These are phyloP conservation scores for Amylocarpus encephaloides DNA, from an alignment of 2,329 filamentous ascomycete genomes.

Conservation along the genomic window DNA sequence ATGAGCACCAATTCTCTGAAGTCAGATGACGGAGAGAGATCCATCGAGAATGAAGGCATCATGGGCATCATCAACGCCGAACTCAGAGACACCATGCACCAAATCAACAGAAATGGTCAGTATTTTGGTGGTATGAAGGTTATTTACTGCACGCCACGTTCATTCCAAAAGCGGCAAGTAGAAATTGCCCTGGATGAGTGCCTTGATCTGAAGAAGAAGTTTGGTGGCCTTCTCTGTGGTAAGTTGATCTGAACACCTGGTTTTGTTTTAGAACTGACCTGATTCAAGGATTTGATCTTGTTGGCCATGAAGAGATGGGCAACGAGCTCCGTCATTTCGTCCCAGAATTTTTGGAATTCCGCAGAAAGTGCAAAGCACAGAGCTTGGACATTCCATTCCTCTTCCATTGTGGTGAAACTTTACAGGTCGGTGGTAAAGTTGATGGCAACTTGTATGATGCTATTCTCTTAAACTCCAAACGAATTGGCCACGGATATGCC, in stretches of 20 bases:
- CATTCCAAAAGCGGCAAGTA: conserved; percentile 45
- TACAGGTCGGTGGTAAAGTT: conserved; percentile 56
- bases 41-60: conserved; percentile 51
- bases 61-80: conserved; percentile 54
- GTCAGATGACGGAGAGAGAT: conserved; percentile 45
- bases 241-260: conserved; percentile 25
- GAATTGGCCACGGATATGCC: conserved; percentile 70
- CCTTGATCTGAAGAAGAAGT: conserved; percentile 50
- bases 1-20: conserved; percentile 57
- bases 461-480: conserved; percentile 56
- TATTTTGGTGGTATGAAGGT: conserved; percentile 62
- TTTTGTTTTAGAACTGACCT: conserved; percentile 8
- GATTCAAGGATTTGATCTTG: conserved; percentile 57
- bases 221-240: conserved; percentile 58
- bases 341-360: conserved; percentile 50
- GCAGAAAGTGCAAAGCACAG: conserved; percentile 41
- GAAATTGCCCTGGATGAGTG: conserved; percentile 52
- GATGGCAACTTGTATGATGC: conserved; percentile 67
- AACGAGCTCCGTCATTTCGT: conserved; percentile 55
- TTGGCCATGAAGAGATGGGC: conserved; percentile 58
- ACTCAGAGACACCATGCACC: conserved; percentile 40
- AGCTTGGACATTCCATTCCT: conserved; percentile 60
- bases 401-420: conserved; percentile 71
- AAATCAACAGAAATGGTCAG: conserved; percentile 34
- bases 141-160: conserved; percentile 64